phyloP scores from a whole-genome alignment of 148 eudicot genomes.

The Rhododendron molle region DNA sequence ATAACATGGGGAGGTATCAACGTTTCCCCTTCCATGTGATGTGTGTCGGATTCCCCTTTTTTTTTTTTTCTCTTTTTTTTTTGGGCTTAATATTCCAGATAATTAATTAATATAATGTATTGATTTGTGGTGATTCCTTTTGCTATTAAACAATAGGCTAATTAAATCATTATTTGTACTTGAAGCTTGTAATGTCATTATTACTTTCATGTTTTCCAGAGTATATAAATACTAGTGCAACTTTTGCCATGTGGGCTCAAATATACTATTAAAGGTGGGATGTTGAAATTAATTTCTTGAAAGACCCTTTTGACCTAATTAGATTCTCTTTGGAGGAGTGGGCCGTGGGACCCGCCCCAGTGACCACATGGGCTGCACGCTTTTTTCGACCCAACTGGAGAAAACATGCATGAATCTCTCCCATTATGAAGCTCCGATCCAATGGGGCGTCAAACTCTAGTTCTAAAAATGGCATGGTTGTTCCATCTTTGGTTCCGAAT shows the following conservation, averaged over 20 bases:
- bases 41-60: conserved; percentile 26
- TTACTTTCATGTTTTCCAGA: conserved; percentile 8
- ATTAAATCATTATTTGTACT: conserved; percentile 9
- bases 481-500: no score
- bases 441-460: no score
- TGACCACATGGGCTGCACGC: conserved; percentile 23
- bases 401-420: neutral
- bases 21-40: conserved; percentile 23
- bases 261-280: neutral
- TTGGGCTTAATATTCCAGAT: conserved; percentile 7
- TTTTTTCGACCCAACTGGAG: neutral
- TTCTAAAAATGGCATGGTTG: no score
- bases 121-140: conserved; percentile 31
- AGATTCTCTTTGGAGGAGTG: conserved; percentile 15
- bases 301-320: conserved; percentile 16
- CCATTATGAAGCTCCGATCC: neutral
- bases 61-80: neutral
- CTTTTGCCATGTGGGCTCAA: conserved; percentile 17
- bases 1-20: conserved; percentile 22
- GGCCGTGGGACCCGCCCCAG: conserved; percentile 23
- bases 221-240: neutral
- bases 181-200: neutral
- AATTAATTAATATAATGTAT: conserved; percentile 29
- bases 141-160: conserved; percentile 17
- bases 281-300: neutral